phyloP scores from a whole-genome alignment of 2,329 filamentous ascomycete species.

The Ophiocordyceps sinensis region DNA sequence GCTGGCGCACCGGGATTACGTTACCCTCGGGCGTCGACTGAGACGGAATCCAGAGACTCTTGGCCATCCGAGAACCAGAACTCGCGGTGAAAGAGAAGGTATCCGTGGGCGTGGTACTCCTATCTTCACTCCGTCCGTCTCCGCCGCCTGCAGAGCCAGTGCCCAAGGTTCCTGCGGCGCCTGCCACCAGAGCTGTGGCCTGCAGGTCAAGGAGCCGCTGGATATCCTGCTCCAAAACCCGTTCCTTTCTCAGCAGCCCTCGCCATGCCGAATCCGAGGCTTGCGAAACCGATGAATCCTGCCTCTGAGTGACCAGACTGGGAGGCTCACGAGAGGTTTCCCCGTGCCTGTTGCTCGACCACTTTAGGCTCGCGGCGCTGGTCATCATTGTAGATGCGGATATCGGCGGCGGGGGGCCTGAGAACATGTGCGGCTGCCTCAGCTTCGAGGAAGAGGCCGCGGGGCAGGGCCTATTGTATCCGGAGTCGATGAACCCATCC shows the following conservation, averaged over 20 bases:
- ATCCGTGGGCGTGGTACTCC: slow-evolving; percentile 25
- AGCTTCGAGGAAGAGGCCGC: slow-evolving; percentile 16
- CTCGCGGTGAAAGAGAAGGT: slow-evolving; percentile 24
- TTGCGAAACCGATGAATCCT: slow-evolving; percentile 9
- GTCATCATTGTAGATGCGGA: slow-evolving; percentile 24
- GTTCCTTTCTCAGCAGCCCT: slow-evolving; percentile 29
- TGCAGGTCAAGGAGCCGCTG: slow-evolving; percentile 35
- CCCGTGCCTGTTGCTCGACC: slow-evolving; percentile 7
- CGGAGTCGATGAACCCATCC: slow-evolving; percentile 6
- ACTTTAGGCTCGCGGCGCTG: slow-evolving; percentile 1
- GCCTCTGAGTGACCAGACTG: slow-evolving; percentile 23
- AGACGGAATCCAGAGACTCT: slow-evolving; percentile 26
- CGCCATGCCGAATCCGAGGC: slow-evolving; percentile 32
- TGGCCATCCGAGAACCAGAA: slow-evolving; percentile 24
- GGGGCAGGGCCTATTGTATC: slow-evolving; percentile 12
- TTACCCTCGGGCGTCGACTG: slow-evolving; percentile 25
- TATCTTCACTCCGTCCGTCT: slow-evolving; percentile 23
- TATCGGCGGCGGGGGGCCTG: slow-evolving; percentile 37
- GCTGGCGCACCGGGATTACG: slow-evolving; percentile 49
- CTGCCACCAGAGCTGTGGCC: slow-evolving; percentile 26
- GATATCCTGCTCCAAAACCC: slow-evolving; percentile 29
- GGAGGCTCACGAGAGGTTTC: slow-evolving; percentile 1
- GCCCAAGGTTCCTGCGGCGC: slow-evolving; percentile 14
- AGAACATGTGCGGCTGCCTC: slow-evolving; percentile 23
- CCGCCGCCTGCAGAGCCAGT: slow-evolving; percentile 6